Base-by-base conservation (phyloP, 108 stramenopile species). In the Pseudonitzschia pungens region DNA sequence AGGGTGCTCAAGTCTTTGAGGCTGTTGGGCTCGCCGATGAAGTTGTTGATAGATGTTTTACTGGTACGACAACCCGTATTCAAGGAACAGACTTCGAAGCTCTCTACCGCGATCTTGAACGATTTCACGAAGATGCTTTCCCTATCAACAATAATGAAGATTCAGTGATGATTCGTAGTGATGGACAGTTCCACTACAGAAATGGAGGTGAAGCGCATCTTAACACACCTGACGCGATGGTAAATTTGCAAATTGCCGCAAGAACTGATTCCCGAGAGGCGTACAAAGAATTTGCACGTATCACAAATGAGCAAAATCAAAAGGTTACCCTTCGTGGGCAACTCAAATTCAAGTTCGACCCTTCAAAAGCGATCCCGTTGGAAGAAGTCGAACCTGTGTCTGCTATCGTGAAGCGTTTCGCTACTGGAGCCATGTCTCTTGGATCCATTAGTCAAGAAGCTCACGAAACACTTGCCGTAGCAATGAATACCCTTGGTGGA, bases 151-250 rank as follows among this genome's bases (percentile, higher is more conserved):
- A 82, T 69, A 75, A 56, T 27, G 80, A 84, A 57, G 81, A 87
- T 29, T 79, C 79, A 11, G 88, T 89, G 55, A 71, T 97, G 67
- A 91, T 98, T 4, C 87, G 87, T 51, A 98, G 95, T 82, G 94
- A 90, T 80, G 98, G 98, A 29, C 96, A 97, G 82, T 92, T 96
- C 79, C 97, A 97, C 77, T 97, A 92, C 76, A 93, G 97, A 64
- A 87, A 95, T 75, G 95, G 95, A 42, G 97, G 96, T n/a, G 98
- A 99, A 84, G 93, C 92, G 15, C 98, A 99, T 84, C 84, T 97
- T 78, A 97, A 97, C 85, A 97, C 92, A 72, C 98, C 98, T 24
- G 77, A 76, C 54, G 86, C 84, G 63, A 97, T 99, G 96, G 92
- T 92, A 31, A 89, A 95, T 78, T 79, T 99, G 62, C 97, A 94